Conservation (phyloP, 108 stramenopile genomes). For the Asterionellopsis glacialis region DNA sequence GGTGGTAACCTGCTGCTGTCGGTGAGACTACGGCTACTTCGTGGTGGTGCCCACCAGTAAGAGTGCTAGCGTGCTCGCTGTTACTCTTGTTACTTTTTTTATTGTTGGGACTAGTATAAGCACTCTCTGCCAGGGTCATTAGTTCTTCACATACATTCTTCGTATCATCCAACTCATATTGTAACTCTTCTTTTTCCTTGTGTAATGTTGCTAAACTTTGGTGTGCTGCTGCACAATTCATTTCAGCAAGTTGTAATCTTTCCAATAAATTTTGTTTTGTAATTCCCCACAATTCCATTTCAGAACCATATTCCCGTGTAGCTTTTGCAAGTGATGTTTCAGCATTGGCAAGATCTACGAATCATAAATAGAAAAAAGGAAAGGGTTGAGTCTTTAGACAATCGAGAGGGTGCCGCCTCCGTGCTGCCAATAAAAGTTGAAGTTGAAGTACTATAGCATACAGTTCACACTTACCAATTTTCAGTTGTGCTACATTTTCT, state of each 20-base stretch:
- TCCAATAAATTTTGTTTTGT: not conserved
- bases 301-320: not conserved
- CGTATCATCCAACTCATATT: slow-evolving; percentile 29
- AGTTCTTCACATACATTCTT: slow-evolving; percentile 58
- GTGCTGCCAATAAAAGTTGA: too few species aligned
- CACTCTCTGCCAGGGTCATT: slow-evolving; percentile 18
- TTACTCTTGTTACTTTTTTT: too few species aligned
- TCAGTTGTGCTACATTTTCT: slow-evolving; percentile 41
- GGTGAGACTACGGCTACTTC: too few species aligned
- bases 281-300: not conserved
- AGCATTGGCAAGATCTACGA: not conserved
- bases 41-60: too few species aligned
- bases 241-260: not conserved
- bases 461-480: slow-evolving; percentile 12
- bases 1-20: too few species aligned
- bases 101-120: too few species aligned
- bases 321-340: not conserved
- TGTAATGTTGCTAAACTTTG: not conserved
- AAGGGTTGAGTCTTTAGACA: not conserved
- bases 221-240: not conserved
- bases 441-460: not conserved
- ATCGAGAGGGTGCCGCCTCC: not conserved
- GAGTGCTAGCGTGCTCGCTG: too few species aligned
- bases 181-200: slow-evolving; percentile 14
- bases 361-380: not conserved